These are phyloP conservation scores for Xanthoconium purpureum DNA, from an alignment of 768 basidiomycete genomes.

Conservation along the genomic window DNA sequence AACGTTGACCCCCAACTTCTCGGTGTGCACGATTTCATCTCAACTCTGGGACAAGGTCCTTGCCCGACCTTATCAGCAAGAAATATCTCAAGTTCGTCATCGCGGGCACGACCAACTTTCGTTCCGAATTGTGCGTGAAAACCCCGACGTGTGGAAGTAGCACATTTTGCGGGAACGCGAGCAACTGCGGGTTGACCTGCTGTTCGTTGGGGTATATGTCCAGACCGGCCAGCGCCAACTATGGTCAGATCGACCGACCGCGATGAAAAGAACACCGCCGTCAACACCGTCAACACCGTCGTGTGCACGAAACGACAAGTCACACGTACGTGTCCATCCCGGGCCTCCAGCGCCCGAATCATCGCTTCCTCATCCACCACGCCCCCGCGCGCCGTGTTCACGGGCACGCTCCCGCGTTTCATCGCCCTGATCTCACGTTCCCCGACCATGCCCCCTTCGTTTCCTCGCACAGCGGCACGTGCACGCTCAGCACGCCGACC, in stretches of 20 bases:
- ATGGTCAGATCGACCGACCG: too few relatives aligned
- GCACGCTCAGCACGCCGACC: conserved; percentile 83
- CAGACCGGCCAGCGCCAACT: conserved; percentile 51
- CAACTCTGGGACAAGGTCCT: conserved; percentile 49
- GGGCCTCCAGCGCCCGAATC: conserved; percentile 81
- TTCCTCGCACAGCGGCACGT: conserved; percentile 72
- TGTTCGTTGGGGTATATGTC: conserved; percentile 90
- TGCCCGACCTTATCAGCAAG: conserved; percentile 55
- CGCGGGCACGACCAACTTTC: conserved; percentile 79
- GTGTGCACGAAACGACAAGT: background rate
- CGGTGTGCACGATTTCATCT: background rate
- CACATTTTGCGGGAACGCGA: conserved; percentile 76
- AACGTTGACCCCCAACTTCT: too few relatives aligned
- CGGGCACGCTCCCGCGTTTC: conserved; percentile 74
- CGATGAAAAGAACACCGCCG: background rate
- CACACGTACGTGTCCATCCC: conserved; percentile 78
- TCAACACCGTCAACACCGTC: background rate
- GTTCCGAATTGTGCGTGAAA: conserved; percentile 73
- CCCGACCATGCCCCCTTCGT: conserved; percentile 72
- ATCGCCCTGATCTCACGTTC: conserved; percentile 72
- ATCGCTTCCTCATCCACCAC: conserved; percentile 86
- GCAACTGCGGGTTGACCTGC: conserved; percentile 68
- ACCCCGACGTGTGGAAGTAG: conserved; percentile 92
- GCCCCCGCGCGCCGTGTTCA: conserved; percentile 88
- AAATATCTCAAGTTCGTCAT: conserved; percentile 73